Base-by-base conservation (phyloP, 2,329 filamentous ascomycete genomes). In the Epichloe gansuensis region DNA sequence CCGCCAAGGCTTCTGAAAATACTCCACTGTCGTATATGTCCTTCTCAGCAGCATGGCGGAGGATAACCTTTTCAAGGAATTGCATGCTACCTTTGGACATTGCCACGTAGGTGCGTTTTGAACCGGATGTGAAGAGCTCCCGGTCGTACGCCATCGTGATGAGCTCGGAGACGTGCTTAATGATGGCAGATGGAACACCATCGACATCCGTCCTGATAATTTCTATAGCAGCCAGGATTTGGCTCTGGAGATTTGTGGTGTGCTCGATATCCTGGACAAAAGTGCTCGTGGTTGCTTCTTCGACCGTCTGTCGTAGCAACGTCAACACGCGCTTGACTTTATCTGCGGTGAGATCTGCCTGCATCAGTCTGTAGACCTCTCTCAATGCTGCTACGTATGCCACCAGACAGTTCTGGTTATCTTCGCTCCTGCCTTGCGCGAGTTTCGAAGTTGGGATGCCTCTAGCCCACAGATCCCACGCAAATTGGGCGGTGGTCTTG, bases 31-130 rank as follows among this genome's bases (percentile, higher is more conserved):
- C 71, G 61, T 90, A 89, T 0, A 95, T 79, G 38, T 85, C 80
- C n/a, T 71, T 62, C 25, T 86, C 80, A 0, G 70, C 65, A 0
- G 80, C 76, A 56, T 87, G 81, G 15, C 72, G 68, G 4, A 80
- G 66, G 3, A 85, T 71, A 2, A 88, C 68, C 0, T 68, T 70
- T 56, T 85, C 75, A 2, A 94, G 67, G 45, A 89, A 77, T 2
- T 75, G 71, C 76, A 95, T 93, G 53, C 85, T 82, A 21, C 80
- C 80, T 65, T 93, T 95, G 1, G 90, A 89, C 62, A 97, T 79
- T 36, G 93, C 91, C 51, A 98, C 82, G 63, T 89, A 97, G 0
- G 89, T 95, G 6, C 88, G 85, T 52, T 81, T 81, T 49, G 70
- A 62, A 1, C 61, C 47, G 3, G 50, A 57, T 12, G 70, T 51